These are phyloP conservation scores for Saccharomycopsis sp. DNA, from an alignment of 805 yeast species.

Conservation along the genomic window DNA sequence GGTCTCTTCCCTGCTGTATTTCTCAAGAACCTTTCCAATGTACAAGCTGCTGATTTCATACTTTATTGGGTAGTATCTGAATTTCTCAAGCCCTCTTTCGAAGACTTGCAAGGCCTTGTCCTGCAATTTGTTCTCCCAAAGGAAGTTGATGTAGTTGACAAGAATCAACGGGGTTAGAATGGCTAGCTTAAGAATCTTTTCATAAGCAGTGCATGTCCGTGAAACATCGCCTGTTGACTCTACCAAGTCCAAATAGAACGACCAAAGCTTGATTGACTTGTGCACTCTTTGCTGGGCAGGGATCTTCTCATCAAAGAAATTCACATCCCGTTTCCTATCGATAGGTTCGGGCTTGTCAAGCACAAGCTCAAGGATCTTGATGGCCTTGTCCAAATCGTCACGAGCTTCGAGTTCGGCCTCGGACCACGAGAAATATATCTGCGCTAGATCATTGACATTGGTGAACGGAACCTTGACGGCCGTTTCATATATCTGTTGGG, in stretches of 20 bases:
- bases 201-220: conserved; percentile 38
- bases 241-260: conserved; percentile 58
- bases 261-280: conserved; percentile 62
- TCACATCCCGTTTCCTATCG: conserved; percentile 23
- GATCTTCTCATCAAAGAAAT: conserved; percentile 33
- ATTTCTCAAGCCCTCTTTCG: conserved; percentile 58
- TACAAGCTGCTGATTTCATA: conserved; percentile 70
- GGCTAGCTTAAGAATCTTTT: conserved; percentile 44
- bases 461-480: conserved; percentile 65
- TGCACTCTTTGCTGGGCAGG: conserved; percentile 53
- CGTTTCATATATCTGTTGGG: conserved; percentile 52
- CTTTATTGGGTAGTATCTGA: conserved; percentile 45
- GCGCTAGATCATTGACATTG: conserved; percentile 53
- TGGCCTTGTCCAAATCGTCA: conserved; percentile 33
- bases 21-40: conserved; percentile 39
- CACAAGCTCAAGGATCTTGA: conserved; percentile 31
- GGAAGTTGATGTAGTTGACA: conserved; percentile 54
- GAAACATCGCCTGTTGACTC: conserved; percentile 44
- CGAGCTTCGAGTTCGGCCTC: conserved; percentile 40
- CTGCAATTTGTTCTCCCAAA: conserved; percentile 38
- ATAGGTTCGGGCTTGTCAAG: conserved; percentile 22
- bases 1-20: not conserved
- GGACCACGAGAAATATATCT: conserved; percentile 69
- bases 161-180: conserved; percentile 62
- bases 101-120: conserved; percentile 50